phyloP scores from a whole-genome alignment of 306 rosid species.

The Gleditsia sinensis region DNA sequence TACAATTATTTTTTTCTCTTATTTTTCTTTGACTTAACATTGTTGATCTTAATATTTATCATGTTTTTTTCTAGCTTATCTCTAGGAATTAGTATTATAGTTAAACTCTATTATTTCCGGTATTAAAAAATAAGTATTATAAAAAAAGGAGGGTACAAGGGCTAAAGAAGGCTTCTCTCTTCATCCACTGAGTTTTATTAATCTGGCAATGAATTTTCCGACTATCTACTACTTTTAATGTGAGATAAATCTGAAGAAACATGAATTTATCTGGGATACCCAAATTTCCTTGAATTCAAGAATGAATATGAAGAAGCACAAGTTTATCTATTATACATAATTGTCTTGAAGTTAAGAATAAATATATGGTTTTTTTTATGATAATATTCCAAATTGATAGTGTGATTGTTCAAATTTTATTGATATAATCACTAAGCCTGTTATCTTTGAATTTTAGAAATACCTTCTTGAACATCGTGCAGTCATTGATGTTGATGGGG shows the following conservation, averaged over 20 bases:
- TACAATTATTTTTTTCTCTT: too few relatives aligned
- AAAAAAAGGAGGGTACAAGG: too few relatives aligned
- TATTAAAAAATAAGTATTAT: too few relatives aligned
- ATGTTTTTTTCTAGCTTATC: too few relatives aligned
- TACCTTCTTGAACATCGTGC: conserved; percentile 93
- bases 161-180: too few relatives aligned
- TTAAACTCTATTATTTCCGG: too few relatives aligned
- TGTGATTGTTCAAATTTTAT: conserved; percentile 22
- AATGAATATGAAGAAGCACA: not conserved
- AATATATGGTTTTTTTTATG: not conserved
- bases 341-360: not conserved
- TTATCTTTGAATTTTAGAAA: conserved; percentile 54
- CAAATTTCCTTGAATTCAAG: not conserved
- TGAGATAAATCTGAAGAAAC: not conserved
- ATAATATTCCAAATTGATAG: not conserved
- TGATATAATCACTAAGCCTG: conserved; percentile 7
- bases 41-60: too few relatives aligned
- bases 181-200: too few relatives aligned
- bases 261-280: not conserved
- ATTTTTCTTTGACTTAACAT: too few relatives aligned
- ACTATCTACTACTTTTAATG: too few relatives aligned
- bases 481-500: conserved; percentile 75
- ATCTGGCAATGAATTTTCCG: too few relatives aligned
- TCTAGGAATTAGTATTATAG: too few relatives aligned
- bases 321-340: not conserved